A percentile compares a stretch with the other conserved stretches of the same genome.
These are phyloP conservation scores for Otatea glauca DNA, from an alignment of 176 grass and related monocot genomes.

Conservation along the genomic window DNA sequence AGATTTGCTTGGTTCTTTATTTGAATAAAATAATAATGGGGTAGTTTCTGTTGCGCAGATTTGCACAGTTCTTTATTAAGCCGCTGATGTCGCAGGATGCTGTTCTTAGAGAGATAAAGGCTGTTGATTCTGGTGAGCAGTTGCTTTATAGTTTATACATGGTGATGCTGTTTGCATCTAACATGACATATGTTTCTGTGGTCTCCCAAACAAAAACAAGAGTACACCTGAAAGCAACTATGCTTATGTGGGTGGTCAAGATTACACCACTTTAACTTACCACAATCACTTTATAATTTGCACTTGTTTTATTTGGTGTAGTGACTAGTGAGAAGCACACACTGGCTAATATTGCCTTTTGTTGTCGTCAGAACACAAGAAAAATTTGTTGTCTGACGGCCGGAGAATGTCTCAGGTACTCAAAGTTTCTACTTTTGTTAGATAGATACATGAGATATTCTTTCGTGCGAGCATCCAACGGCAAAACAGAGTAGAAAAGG, in stretches of 20 bases:
- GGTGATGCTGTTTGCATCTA: slow-evolving; percentile 39
- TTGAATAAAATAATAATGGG: slow-evolving; percentile 20
- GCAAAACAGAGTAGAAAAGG: background rate
- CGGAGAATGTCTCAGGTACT: slow-evolving; percentile 83
- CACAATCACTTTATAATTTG: slow-evolving; percentile 11
- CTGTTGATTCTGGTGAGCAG: slow-evolving; percentile 87
- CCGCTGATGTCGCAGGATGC: slow-evolving; percentile 93
- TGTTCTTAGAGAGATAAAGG: slow-evolving; percentile 97
- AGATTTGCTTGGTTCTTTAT: slow-evolving; percentile 65
- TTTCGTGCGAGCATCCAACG: background rate
- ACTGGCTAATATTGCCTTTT: slow-evolving; percentile 5
- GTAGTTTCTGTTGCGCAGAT: slow-evolving; percentile 64
- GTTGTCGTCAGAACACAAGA: slow-evolving; percentile 77
- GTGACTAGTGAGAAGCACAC: slow-evolving; percentile 22
- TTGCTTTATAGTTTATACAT: slow-evolving; percentile 34
- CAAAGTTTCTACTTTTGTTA: slow-evolving; percentile 1
- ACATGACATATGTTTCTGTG: slow-evolving; percentile 14
- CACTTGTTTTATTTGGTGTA: background rate
- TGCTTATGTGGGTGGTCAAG: background rate
- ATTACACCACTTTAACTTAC: background rate
- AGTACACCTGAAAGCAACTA: background rate
- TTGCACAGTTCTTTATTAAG: slow-evolving; percentile 95
- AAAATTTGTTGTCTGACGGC: slow-evolving; percentile 81
- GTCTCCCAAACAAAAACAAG: background rate
- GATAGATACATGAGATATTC: slow-evolving; percentile 19